Base-by-base conservation (phyloP, 441 rosid species). In the Biscutella auriculata region DNA sequence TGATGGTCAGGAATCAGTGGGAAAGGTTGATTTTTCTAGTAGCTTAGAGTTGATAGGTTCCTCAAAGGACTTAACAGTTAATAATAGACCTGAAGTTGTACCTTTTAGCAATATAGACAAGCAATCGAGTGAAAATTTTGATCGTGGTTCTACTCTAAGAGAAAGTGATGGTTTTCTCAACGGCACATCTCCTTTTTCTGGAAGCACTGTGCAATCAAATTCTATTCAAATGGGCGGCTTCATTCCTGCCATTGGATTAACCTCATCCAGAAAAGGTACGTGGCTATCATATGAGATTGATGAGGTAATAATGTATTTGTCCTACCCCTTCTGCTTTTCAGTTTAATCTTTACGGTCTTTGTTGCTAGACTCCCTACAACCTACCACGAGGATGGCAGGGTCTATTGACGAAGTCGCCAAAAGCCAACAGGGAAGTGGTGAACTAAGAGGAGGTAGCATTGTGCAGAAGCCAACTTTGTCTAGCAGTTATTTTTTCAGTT, bases 381-480 rank as follows among this genome's bases (percentile, higher is more conserved):
- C 72, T 33, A 73, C 70, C 47, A 63, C 58, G 26, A 68, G 60
- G 40, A 62, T 60, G 49, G 66, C 67, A 54, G 73, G 75, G 36
- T 78, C 83, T 54, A 23, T 54, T 68, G 49, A 50, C 66, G 84
- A 79, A 64, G 72, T 52, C 69, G 73, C 46, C 66, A 63, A 32
- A 54, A 65, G 47, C 47, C 66, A 57, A 45, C 73, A 63, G 46
- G 66, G 65, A 33, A 66, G 36, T 48, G 57, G 57, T 44, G 77
- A 34, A 30, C 54, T 62, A 13, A 60, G 70, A 56, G 70, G 69
- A 48, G 66, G 71, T 64, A 57, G 76, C 61, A 14, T 33, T 51
- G 65, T 75, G 65, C 73, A 73, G 75, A 79, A 73, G 66, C 71
- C 76, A 60, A 71, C 77, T 54, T 56, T 73, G 59, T 69, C 76